Base-by-base conservation (phyloP, 148 eudicot genomes). In the Amaranthus cruentus region DNA sequence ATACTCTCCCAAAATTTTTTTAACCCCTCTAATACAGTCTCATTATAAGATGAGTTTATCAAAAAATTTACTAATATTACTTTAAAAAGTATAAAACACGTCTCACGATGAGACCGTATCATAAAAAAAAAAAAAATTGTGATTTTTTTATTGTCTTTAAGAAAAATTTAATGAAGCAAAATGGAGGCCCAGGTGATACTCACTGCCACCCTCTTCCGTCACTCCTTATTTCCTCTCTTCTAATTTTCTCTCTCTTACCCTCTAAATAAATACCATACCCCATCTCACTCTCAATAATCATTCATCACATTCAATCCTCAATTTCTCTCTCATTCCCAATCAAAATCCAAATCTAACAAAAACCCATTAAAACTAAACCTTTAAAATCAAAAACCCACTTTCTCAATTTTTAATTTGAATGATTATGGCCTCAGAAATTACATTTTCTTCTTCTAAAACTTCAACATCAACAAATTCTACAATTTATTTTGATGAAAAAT, bases 401-500 rank as follows among this genome's bases (percentile, higher is more conserved):
- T 70, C 38, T 43, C n/a, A 9, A 28, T 49, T 46, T 13, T 28
- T 28, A 28, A 14, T 57, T 56, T 12, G 0, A 1, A 11, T 55
- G 48, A 47, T 53, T 57, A 79, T 83, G 78, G 70, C 76, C 2
- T 58, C 77, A 58, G 73, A 62, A 58, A 72, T 44, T 9, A 15
- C 76, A 13, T 58, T 78, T 59, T 58, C 66, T 2, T 55, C 75
- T 5, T 4, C 81, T 5, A 10, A 42, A 42, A 4, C 59, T 5
- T 42, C 77, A 46, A 6, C 80, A 6, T 38, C 84, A 9, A n/a
- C 83, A 8, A 51, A 63, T 3, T 10, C 84, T 7, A 67, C 78
- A 48, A 47, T 83, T 7, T 85, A 82, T 69, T 62, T 82, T 3
- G 87, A 89, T 15, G 93, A 87, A 42, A 90, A 87, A 6, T 88